Percentiles rank a stretch among this genome's conserved stretches.
Conservation (phyloP, 2,329 filamentous ascomycete genomes). For the Epichloe festucae region DNA sequence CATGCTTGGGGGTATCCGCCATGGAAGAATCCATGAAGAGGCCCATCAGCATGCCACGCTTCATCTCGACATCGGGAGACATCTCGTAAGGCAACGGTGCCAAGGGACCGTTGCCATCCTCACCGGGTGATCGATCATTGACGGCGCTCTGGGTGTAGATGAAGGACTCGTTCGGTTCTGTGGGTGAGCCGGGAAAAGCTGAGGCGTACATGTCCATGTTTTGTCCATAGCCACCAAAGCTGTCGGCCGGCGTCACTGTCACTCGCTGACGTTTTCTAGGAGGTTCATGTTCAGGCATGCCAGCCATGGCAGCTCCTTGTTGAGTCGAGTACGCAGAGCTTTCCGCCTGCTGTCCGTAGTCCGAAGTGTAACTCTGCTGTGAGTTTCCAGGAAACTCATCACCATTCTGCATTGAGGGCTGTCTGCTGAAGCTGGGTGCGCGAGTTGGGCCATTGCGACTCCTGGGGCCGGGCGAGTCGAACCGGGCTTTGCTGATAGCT, state of each 20-base stretch:
- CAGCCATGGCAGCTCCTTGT: constrained; percentile 26
- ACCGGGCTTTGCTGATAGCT: constrained; percentile 89
- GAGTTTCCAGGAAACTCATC: constrained; percentile 60
- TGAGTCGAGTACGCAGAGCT: constrained; percentile 53
- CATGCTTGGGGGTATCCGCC: constrained; percentile 60
- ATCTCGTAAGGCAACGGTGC: constrained; percentile 50
- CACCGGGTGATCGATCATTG: constrained; percentile 27
- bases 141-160: constrained; percentile 44
- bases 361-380: constrained; percentile 70
- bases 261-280: constrained; percentile 66
- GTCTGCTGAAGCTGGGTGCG: constrained; percentile 57
- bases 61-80: constrained; percentile 58
- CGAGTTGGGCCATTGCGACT: constrained; percentile 50
- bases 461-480: constrained; percentile 73
- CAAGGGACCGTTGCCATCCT: constrained; percentile 45
- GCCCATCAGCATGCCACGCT: constrained; percentile 68
- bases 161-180: constrained; percentile 71
- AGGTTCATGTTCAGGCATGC: constrained; percentile 52
- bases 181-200: constrained; percentile 57
- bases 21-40: constrained; percentile 66
- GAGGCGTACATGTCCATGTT: constrained; percentile 31
- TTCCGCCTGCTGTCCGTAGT: constrained; percentile 62
- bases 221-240: constrained; percentile 41
- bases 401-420: constrained; percentile 57
- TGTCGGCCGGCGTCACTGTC: constrained; percentile 40